Base-by-base conservation (phyloP, 495 filamentous ascomycete genomes). In the Elasticomyces elasticus region DNA sequence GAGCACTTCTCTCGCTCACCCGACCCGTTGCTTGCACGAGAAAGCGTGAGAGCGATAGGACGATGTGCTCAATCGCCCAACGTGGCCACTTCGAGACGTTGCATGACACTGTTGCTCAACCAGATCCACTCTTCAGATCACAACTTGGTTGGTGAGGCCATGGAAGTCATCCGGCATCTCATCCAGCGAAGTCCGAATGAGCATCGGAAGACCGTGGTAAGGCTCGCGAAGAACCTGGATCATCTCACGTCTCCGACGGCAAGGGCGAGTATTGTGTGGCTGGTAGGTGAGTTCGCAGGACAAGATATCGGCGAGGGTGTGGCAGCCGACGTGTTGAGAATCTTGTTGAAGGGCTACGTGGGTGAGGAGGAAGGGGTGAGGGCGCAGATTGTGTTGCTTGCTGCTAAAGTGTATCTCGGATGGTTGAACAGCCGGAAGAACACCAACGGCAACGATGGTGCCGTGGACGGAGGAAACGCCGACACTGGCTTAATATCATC, bases 341-440 rank as follows among this genome's bases (percentile, higher is more conserved):
- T 97, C 13, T 73, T 98, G 11, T 80, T 86, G 10, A 90, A 89
- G 63, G 80, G 79, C 12, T 98, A 95, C 60, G 74, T 81, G 1
- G 79, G 85, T 52, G 92, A 98, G 67, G 79, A 80, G 0, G 91
- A 95, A 61, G 69, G 80, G 17, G 89, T 86, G 23, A 95, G 95
- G 65, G 75, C 87, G 40, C 92, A 97, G 65, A 92, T 96, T 62
- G 79, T 97, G 4, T 75, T 96, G 3, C 75, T 98, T 3, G 92
- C 87, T 13, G 91, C 94, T 11, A 96, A 95, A 58, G 89, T 96
- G 5, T 96, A 97, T 64, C 77, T 96, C 2, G 87, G 95, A 62
- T 76, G 94, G 64, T 70, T 96, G 19, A 91, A 90, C 55, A 74
- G 78, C 24, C 64, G 40, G 46, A 62, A 65, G 20, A 50, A 58